These are phyloP conservation scores for Coprinopsis sp. DNA, from an alignment of 768 basidiomycete species.

Conservation along the genomic window DNA sequence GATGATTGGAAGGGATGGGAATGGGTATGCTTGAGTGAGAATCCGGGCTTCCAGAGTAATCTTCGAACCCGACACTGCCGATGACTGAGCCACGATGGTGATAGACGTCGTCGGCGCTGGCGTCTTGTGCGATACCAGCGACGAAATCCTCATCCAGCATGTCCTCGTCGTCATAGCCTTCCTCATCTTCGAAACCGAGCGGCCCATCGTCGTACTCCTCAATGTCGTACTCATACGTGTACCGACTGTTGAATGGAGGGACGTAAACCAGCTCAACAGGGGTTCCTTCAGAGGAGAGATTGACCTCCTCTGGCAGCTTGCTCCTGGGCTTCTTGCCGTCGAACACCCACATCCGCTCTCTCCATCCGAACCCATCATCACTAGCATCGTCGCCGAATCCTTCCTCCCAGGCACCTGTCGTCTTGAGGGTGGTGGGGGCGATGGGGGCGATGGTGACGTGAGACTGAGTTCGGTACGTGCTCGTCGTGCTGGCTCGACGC, in stretches of 20 bases:
- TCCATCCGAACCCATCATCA: slow-evolving; percentile 26
- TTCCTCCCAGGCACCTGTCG: slow-evolving; percentile 51
- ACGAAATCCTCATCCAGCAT: slow-evolving; percentile 1
- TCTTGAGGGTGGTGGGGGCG: slow-evolving; percentile 80
- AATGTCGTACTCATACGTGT: slow-evolving; percentile 11
- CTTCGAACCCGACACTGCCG: slow-evolving; percentile 10
- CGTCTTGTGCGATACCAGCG: background rate
- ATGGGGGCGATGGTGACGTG: slow-evolving; percentile 47
- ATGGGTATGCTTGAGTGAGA: slow-evolving; percentile 4
- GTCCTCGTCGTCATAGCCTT: slow-evolving; percentile 14
- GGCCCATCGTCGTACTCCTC: slow-evolving; percentile 18
- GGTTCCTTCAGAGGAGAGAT: slow-evolving; percentile 34
- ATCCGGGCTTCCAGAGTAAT: slow-evolving; percentile 3
- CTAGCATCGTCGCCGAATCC: slow-evolving; percentile 44
- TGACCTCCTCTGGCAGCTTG: slow-evolving; percentile 13
- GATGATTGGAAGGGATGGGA: slow-evolving; percentile 3
- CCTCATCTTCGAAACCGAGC: slow-evolving; percentile 17
- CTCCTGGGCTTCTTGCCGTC: slow-evolving; percentile 10
- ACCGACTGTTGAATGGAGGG: slow-evolving; percentile 43
- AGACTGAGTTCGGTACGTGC: slow-evolving; percentile 23
- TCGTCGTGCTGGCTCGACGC: slow-evolving; percentile 15
- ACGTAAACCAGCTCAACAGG: slow-evolving; percentile 73
- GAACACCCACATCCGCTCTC: slow-evolving; percentile 20
- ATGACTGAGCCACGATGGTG: slow-evolving; percentile 5
- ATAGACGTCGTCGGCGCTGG: slow-evolving; percentile 2